These are phyloP conservation scores for Aspergillus unguis DNA, from an alignment of 2,329 filamentous ascomycete genomes.

Conservation along the genomic window DNA sequence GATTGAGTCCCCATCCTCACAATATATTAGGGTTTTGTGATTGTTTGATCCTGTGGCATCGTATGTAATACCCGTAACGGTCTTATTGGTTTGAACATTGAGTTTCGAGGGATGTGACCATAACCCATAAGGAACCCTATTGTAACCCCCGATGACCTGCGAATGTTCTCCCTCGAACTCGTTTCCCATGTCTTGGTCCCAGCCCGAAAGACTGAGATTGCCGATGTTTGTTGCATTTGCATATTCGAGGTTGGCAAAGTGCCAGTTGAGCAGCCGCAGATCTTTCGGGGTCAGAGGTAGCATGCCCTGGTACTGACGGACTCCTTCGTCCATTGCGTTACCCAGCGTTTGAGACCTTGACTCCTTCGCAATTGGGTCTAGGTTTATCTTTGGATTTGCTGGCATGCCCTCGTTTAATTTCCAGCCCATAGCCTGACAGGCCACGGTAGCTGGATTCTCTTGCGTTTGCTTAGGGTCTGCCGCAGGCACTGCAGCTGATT, in stretches of 20 bases:
- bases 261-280: conserved; percentile 91
- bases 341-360: conserved; percentile 71
- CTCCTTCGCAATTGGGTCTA: conserved; percentile 62
- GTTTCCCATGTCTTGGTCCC: conserved; percentile 97
- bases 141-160: conserved; percentile 90
- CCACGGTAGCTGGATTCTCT: conserved; percentile 69
- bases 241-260: conserved; percentile 96
- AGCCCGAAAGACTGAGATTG: conserved; percentile 80
- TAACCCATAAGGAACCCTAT: conserved; percentile 84
- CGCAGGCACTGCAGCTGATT: conserved; percentile 43
- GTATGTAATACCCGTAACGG: conserved; percentile 72
- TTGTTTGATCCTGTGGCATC: conserved; percentile 39
- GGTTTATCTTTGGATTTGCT: conserved; percentile 65
- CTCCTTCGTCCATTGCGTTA: conserved; percentile 86
- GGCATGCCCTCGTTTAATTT: conserved; percentile 62
- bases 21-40: conserved; percentile 62
- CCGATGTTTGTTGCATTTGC: conserved; percentile 89
- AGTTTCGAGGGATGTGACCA: conserved; percentile 73
- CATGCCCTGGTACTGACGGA: conserved; percentile 79
- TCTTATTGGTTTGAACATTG: conserved; percentile 69
- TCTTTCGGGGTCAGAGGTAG: conserved; percentile 82
- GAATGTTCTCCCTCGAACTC: conserved; percentile 95
- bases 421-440: conserved; percentile 82
- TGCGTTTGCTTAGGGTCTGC: conserved; percentile 64
- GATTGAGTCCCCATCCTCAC: conserved; percentile 70